A percentile compares a stretch with the other conserved stretches of the same genome.
phyloP scores from a whole-genome alignment of 164 flowering plant species.

The Vitis riparia region DNA sequence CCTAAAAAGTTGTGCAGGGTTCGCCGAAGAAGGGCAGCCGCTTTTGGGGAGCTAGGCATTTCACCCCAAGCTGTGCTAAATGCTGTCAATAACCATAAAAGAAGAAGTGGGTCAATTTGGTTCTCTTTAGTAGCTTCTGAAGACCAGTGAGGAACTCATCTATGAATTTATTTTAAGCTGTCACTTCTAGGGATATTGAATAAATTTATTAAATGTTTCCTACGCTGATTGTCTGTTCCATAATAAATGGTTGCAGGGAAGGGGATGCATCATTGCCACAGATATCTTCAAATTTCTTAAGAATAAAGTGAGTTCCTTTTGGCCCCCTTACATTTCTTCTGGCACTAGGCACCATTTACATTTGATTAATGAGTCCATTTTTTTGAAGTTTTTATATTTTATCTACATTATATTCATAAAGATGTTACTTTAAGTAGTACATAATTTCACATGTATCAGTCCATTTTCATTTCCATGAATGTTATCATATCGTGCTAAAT shows the following conservation, averaged over 20 bases:
- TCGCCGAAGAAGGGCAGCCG: conserved; percentile 42
- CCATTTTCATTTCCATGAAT: not conserved
- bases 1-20: conserved; percentile 53
- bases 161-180: not conserved
- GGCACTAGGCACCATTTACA: conserved; percentile 1
- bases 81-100: conserved; percentile 40
- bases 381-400: not conserved
- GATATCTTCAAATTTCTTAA: conserved; percentile 52
- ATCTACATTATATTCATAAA: too few relatives aligned
- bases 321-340: not conserved
- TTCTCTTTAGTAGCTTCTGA: conserved; percentile 77
- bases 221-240: conserved; percentile 9
- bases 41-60: conserved; percentile 23
- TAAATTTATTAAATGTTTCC: not conserved
- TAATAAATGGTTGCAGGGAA: conserved; percentile 53
- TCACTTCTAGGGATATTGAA: too few relatives aligned
- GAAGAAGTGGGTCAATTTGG: conserved; percentile 75
- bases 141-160: conserved; percentile 61
- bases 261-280: conserved; percentile 60
- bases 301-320: conserved; percentile 64
- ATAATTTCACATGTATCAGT: too few relatives aligned
- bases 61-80: conserved; percentile 56
- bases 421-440: too few relatives aligned
- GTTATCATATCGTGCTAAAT: not conserved
- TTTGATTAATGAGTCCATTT: not conserved